These are phyloP conservation scores for Herpetospermum pedunculosum DNA, from an alignment of 306 rosid genomes.

Conservation along the genomic window DNA sequence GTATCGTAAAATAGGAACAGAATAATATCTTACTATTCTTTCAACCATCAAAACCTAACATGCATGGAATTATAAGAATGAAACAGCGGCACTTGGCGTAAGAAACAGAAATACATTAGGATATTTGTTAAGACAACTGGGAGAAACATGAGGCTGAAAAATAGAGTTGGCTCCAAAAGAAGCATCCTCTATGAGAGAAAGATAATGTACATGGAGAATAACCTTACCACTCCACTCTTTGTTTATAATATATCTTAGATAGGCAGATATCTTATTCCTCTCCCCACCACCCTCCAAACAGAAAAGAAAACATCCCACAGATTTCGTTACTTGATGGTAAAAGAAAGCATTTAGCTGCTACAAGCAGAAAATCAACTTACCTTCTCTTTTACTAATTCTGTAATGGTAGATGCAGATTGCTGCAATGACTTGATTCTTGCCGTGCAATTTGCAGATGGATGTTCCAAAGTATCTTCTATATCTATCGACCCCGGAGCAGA, in stretches of 20 bases:
- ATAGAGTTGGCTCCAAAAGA: background rate
- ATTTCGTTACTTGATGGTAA: background rate
- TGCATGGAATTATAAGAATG: background rate
- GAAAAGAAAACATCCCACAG: background rate
- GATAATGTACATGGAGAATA: background rate
- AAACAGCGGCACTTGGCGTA: background rate
- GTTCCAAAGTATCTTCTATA: slow-evolving; percentile 53
- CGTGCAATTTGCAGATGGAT: slow-evolving; percentile 72
- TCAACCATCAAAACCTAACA: background rate
- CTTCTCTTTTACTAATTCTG: slow-evolving; percentile 72
- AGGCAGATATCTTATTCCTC: background rate
- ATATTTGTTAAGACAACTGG: background rate
- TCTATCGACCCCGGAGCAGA: slow-evolving; percentile 89
- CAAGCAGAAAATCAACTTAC: slow-evolving; percentile 21
- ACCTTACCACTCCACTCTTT: background rate
- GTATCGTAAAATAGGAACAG: background rate
- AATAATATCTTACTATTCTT: background rate
- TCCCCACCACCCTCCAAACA: background rate
- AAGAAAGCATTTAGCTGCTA: background rate
- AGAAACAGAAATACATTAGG: background rate
- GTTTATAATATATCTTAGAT: background rate
- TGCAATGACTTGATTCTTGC: slow-evolving; percentile 72
- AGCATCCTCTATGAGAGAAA: background rate
- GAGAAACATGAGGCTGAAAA: background rate
- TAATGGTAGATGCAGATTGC: slow-evolving; percentile 67